phyloP scores from a whole-genome alignment of 2,329 filamentous ascomycete species.

The Aspergillus puulaauensis region DNA sequence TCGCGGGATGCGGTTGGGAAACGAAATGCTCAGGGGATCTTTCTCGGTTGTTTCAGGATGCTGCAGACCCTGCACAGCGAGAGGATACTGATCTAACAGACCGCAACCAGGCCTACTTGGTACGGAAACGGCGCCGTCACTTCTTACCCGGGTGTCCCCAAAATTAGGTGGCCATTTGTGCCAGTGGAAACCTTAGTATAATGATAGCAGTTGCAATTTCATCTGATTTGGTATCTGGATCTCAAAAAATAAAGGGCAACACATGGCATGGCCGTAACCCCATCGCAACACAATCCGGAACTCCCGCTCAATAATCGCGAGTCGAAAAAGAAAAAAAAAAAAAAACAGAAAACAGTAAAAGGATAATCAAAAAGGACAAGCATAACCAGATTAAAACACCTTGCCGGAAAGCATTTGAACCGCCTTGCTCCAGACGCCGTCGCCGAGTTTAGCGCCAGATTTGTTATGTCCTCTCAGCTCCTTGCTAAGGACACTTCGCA shows the following conservation, averaged over 20 bases:
- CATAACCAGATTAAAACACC: conserved; percentile 29
- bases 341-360: neutral
- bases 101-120: no score
- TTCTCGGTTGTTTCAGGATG: no score
- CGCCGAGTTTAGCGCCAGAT: conserved; percentile 29
- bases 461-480: conserved; percentile 19
- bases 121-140: neutral
- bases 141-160: no score
- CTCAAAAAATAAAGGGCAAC: neutral
- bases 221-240: neutral
- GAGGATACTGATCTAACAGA: no score
- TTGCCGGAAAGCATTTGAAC: conserved; percentile 35
- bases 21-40: no score
- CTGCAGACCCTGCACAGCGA: no score
- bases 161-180: no score
- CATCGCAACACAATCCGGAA: neutral
- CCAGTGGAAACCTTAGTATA: no score
- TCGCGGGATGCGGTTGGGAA: no score
- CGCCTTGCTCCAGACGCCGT: conserved; percentile 41
- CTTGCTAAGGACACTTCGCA: conserved; percentile 35
- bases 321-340: neutral
- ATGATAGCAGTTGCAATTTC: no score
- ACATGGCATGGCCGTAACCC: neutral
- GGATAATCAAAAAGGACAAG: neutral
- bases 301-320: conserved; percentile 7